Conservation (phyloP, 73 alveolate species). For the Tetrahymena thermophila region DNA sequence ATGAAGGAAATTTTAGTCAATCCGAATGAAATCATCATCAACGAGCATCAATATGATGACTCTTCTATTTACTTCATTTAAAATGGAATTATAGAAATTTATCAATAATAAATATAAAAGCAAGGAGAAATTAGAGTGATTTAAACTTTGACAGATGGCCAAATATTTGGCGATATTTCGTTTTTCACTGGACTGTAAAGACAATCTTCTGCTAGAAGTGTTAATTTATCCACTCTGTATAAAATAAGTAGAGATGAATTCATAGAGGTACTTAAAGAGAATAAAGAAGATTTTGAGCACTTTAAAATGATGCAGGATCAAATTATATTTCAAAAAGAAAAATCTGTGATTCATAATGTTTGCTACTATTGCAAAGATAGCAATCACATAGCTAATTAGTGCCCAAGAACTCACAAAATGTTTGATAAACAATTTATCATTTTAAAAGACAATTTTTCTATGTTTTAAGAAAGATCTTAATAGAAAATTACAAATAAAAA, state of each 20-base stretch:
- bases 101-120: neutral
- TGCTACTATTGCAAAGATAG: neutral
- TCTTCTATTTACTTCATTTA: neutral
- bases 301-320: neutral
- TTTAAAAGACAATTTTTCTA: neutral
- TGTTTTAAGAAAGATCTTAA: neutral
- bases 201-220: constrained; percentile 2
- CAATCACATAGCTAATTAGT: neutral
- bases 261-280: neutral
- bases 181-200: constrained; percentile 14
- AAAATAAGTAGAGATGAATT: constrained; percentile 9
- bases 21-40: neutral
- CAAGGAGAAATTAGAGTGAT: neutral
- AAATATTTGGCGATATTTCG: constrained; percentile 12
- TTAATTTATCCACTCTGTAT: constrained; percentile 12
- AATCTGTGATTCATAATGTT: neutral
- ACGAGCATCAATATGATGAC: neutral
- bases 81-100: neutral
- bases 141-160: neutral
- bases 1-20: neutral
- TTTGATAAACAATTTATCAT: neutral
- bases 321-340: neutral
- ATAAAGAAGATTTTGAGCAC: constrained; percentile 11
- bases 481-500: too few species aligned
- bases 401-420: neutral